Conservation (phyloP, 164 flowering plant genomes). For the Kingdonia uniflora region DNA sequence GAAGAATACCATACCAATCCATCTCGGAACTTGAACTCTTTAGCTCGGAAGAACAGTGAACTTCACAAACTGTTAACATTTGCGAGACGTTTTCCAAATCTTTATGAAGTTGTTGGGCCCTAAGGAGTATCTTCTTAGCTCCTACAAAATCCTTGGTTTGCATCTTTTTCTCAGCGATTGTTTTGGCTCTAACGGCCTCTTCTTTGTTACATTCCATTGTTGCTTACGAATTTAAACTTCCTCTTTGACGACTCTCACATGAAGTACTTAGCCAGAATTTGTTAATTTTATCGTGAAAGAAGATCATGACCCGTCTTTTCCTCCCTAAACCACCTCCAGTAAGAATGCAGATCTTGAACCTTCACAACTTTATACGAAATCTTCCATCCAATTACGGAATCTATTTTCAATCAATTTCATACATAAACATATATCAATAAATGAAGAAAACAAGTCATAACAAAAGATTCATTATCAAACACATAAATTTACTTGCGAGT, state of each 20-base stretch:
- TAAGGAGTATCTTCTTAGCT: slow-evolving; percentile 45
- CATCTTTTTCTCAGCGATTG: slow-evolving; percentile 67
- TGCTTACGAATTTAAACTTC: background rate
- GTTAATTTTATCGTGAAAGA: background rate
- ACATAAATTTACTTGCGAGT: no score
- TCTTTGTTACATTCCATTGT: slow-evolving; percentile 86
- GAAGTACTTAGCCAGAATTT: no score
- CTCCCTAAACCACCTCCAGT: background rate
- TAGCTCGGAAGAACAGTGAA: slow-evolving; percentile 59
- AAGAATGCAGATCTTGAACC: background rate
- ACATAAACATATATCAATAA: background rate
- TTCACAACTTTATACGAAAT: background rate
- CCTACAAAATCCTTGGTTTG: slow-evolving; percentile 44
- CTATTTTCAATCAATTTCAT: background rate
- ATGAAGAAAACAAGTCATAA: background rate
- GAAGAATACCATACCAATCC: slow-evolving; percentile 83
- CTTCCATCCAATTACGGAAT: background rate
- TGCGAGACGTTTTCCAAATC: slow-evolving; percentile 53
- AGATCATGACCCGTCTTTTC: background rate
- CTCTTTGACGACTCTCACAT: no score
- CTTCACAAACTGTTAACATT: slow-evolving; percentile 66
- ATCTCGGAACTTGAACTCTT: slow-evolving; percentile 36
- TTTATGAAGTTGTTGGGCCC: slow-evolving; percentile 58
- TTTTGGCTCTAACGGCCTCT: slow-evolving; percentile 72
- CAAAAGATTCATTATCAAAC: no score